Conservation (phyloP, 2,329 filamentous ascomycete genomes). For the Cordyceps farinosa region DNA sequence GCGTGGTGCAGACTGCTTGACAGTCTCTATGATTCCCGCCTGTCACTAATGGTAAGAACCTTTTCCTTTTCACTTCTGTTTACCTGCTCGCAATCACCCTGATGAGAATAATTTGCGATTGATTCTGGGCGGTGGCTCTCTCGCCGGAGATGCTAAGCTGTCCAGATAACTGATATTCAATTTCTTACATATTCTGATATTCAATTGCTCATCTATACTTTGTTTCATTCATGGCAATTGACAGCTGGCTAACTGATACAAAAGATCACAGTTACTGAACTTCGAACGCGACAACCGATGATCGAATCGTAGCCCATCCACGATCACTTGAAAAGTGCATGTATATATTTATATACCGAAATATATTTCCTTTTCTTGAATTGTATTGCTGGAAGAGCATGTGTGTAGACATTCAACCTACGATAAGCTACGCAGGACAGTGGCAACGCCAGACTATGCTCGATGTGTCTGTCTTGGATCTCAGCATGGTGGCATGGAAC, state of each 20-base stretch:
- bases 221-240: conserved; percentile 18
- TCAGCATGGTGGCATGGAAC: too few species aligned
- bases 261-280: conserved; percentile 20
- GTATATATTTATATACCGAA: neutral
- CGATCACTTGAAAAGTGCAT: neutral
- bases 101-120: conserved; percentile 99
- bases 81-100: conserved; percentile 37
- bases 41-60: conserved; percentile 29
- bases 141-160: conserved; percentile 86
- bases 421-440: too few species aligned
- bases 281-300: neutral
- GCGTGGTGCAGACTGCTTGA: neutral
- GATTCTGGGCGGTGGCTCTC: conserved; percentile 80
- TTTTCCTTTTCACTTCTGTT: conserved; percentile 1
- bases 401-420: too few species aligned
- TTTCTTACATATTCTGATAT: conserved; percentile 99
- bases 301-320: neutral
- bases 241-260: conserved; percentile 26
- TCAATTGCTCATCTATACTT: conserved; percentile 21
- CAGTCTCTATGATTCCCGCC: neutral
- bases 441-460: too few species aligned
- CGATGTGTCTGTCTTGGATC: too few species aligned
- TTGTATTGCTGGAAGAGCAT: neutral
- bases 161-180: conserved; percentile 74
- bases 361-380: neutral